phyloP scores from a whole-genome alignment of 441 rosid species.

The Erysimum cheiri region DNA sequence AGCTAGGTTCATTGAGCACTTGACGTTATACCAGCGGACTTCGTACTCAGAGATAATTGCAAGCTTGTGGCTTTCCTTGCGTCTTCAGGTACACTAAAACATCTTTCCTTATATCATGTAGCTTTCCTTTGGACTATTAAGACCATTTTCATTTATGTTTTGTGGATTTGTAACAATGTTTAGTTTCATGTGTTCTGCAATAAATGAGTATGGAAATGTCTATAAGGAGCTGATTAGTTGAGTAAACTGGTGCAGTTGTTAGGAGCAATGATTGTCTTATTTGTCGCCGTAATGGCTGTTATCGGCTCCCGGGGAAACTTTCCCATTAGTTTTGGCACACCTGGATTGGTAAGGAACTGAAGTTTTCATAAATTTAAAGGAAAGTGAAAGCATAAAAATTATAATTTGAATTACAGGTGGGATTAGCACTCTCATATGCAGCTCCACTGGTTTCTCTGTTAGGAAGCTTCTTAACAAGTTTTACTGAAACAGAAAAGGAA shows the following conservation, averaged over 20 bases:
- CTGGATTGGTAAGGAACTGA: constrained; percentile 76
- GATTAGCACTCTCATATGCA: constrained; percentile 94
- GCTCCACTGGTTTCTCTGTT: constrained; percentile 87
- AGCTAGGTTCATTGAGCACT: constrained; percentile 65
- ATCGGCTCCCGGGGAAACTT: constrained; percentile 73
- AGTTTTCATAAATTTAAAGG: constrained; percentile 9
- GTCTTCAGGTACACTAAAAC: constrained; percentile 78
- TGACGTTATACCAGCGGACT: constrained; percentile 78
- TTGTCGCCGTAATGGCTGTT: constrained; percentile 84
- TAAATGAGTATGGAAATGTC: background rate
- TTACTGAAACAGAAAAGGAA: constrained; percentile 97
- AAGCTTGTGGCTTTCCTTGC: constrained; percentile 97
- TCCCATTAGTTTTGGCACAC: constrained; percentile 83
- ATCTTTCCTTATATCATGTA: constrained; percentile 6
- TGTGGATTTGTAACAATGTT: background rate
- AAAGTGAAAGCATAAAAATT: background rate
- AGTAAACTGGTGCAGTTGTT: constrained; percentile 60
- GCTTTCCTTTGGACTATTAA: constrained; percentile 20
- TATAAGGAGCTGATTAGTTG: constrained; percentile 13
- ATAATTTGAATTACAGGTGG: constrained; percentile 64
- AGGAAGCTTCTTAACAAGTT: constrained; percentile 92
- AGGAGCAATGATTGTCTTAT: constrained; percentile 77
- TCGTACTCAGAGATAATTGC: constrained; percentile 82
- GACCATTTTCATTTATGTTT: constrained; percentile 1
- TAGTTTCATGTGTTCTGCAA: background rate